These are phyloP conservation scores for Setomelanomma holmii DNA, from an alignment of 2,329 filamentous ascomycete genomes.

Conservation along the genomic window DNA sequence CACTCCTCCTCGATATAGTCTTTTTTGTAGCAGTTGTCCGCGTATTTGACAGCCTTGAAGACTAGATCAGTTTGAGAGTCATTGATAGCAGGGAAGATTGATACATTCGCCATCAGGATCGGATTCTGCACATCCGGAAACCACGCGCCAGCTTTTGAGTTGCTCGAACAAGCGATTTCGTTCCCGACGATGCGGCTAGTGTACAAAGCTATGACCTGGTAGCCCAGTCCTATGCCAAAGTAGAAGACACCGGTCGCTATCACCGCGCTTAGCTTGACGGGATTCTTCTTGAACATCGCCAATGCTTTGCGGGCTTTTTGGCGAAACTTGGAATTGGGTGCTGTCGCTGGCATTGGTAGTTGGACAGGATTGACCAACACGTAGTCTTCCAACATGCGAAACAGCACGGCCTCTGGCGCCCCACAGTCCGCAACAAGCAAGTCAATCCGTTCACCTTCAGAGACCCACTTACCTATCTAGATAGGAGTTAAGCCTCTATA, in stretches of 20 bases:
- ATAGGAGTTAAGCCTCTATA: too few species aligned
- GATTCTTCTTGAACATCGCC: background rate
- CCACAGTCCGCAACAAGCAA: too few species aligned
- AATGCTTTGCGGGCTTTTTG: background rate
- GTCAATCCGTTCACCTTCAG: too few species aligned
- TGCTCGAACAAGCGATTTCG: background rate
- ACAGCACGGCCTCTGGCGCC: background rate
- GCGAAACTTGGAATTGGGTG: background rate
- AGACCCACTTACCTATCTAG: too few species aligned
- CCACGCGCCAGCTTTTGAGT: conserved; percentile 8
- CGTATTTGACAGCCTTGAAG: conserved; percentile 9
- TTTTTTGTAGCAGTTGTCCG: conserved; percentile 7
- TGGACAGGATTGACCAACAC: background rate
- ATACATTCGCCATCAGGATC: conserved; percentile 6
- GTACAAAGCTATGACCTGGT: conserved; percentile 5
- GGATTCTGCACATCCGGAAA: conserved; percentile 5
- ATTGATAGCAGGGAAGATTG: conserved; percentile 4
- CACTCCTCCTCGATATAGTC: background rate
- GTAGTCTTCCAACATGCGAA: conserved; percentile 3
- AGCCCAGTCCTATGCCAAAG: background rate
- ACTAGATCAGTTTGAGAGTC: conserved; percentile 5
- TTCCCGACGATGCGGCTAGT: conserved; percentile 3
- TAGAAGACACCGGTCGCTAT: background rate
- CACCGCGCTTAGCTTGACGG: background rate
- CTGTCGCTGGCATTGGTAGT: background rate